phyloP scores from a whole-genome alignment of 2,329 filamentous ascomycete species.

The Tolypocladium inflatum region DNA sequence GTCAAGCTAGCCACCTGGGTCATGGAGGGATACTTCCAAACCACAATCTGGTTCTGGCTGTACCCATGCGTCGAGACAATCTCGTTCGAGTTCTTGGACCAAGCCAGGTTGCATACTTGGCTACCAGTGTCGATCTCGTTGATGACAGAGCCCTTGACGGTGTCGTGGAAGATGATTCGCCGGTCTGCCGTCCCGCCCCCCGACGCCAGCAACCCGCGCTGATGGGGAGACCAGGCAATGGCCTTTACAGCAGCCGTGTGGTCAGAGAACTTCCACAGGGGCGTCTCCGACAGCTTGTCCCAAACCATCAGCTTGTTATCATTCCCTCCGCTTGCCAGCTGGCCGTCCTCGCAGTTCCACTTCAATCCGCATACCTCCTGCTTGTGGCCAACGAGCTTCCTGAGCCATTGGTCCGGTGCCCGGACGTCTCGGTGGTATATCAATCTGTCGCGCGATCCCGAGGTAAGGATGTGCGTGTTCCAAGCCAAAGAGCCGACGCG shows the following conservation, averaged over 20 bases:
- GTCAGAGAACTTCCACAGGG: constrained; percentile 87
- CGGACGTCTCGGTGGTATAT: constrained; percentile 96
- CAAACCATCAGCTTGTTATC: constrained; percentile 99
- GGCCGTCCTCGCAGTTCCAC: constrained; percentile 94
- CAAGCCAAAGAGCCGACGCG: constrained; percentile 90
- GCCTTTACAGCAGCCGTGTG: constrained; percentile 96
- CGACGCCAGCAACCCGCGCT: constrained; percentile 86
- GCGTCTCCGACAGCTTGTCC: constrained; percentile 91
- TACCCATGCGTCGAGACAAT: constrained; percentile 96
- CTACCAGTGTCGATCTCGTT: constrained; percentile 94
- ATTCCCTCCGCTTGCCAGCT: constrained; percentile 91
- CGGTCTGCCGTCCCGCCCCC: constrained; percentile 93
- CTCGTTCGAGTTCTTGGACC: constrained; percentile 96
- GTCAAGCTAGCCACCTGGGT: constrained; percentile 91
- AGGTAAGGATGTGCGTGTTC: constrained; percentile 97
- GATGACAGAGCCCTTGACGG: constrained; percentile 66
- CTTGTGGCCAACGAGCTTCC: constrained; percentile 86
- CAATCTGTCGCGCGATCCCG: constrained; percentile 82
- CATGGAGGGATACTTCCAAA: constrained; percentile 99
- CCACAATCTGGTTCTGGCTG: constrained; percentile 95
- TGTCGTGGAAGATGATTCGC: constrained; percentile 98
- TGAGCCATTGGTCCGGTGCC: constrained; percentile 80
- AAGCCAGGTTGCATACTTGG: constrained; percentile 97
- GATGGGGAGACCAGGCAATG: constrained; percentile 95
- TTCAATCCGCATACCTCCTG: constrained; percentile 95